Base-by-base conservation (phyloP, 169 alveolate species). In the Theileria equi region DNA sequence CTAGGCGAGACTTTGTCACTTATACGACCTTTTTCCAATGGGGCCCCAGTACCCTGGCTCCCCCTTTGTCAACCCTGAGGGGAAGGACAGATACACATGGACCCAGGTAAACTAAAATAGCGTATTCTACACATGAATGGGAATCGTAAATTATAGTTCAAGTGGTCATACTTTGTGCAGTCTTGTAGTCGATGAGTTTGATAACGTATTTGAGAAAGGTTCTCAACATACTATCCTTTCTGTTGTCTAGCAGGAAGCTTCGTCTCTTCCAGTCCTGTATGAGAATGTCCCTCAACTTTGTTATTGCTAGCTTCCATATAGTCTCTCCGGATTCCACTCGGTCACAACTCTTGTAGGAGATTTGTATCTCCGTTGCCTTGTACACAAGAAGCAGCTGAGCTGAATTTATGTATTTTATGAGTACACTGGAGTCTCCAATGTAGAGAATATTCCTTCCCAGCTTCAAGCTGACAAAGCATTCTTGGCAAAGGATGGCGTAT, bases 191-290 rank as follows among this genome's bases (percentile, higher is more conserved):
- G 41, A 61, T 28, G 36, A 71, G 23, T 6, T 71, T 71, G 13
- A 38, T 35, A 23, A 54, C 47, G 57, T 63, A 74, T 3, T 35
- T 19, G 17, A 74, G 49, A 25, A 55, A 63, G 7, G 47, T 45
- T 26, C 31, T 11, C 26, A 74, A 44, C 44, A 74, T 34, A 35
- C 53, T 23, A 19, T 31, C 25, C 7, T 16, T 38, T 5, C 58
- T 38, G 21, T 17, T 16, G 16, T 23, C 41, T 25, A 36, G 65
- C 52, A 36, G 32, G 50, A 26, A 74, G 34, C 50, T 52, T 58
- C 57, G 84, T 29, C 61, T 50, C 32, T 74, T 74, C 84, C 84
- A 74, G 79, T 63, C 49, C 48, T 64, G 71, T 2, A 74, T 19
- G 36, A 61, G 69, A 8, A 74, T 16, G 40, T 59, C 70, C 19